Evolutionary conservation across 2,329 filamentous ascomycete species (phyloP), one percentile per base, ranked within the genome.

Genomic region (Diaporthe longicolla): DNA sequence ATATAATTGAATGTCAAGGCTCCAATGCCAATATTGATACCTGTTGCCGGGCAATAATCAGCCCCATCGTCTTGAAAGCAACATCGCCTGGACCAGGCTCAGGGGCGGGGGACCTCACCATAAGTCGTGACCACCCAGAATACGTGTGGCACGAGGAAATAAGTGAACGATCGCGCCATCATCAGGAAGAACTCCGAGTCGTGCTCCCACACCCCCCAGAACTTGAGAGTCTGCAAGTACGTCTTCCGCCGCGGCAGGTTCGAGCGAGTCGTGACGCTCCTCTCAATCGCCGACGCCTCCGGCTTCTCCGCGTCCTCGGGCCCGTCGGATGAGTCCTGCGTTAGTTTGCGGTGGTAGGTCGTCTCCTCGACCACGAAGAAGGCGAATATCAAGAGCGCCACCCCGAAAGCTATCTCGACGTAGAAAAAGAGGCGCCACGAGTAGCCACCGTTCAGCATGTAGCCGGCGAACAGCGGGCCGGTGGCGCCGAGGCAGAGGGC

Each of bases 391-490:
- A 82, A 63, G 11, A 82, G 76, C 5, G 78, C 80, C 0, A 57
- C 75, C 29, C 74, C 79, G 61, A 91, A 91, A 3, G 88, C 89
- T 63, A 89, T 85, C 75, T 88, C 86, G 71, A 91, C 89, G 78
- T 90, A 91, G 83, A 91, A 91, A 82, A 89, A 91, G 0, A 91
- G 85, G 21, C 87, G 83, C 89, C 89, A 91, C 9, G 88, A 89
- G 77, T 89, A 87, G 13, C 88, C 87, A 0, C 85, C 89, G 0
- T 86, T 85, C 9, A 91, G 85, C 89, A 91, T 91, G 79, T 91
- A 91, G 17, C 89, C 89, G 1, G 89, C 88, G 65, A 89, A 90
- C 1, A 91, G 82, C 0, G 89, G 88, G 0, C 89, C 88, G 0
- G 87, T 88, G 0, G 88, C 82, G 6, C 89, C 89, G 15, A 90